A percentile compares a stretch with the other conserved stretches of the same genome.
Evolutionary conservation across 129 eudicot genomes (phyloP).

Genomic region (Kitagawia praeruptora): DNA sequence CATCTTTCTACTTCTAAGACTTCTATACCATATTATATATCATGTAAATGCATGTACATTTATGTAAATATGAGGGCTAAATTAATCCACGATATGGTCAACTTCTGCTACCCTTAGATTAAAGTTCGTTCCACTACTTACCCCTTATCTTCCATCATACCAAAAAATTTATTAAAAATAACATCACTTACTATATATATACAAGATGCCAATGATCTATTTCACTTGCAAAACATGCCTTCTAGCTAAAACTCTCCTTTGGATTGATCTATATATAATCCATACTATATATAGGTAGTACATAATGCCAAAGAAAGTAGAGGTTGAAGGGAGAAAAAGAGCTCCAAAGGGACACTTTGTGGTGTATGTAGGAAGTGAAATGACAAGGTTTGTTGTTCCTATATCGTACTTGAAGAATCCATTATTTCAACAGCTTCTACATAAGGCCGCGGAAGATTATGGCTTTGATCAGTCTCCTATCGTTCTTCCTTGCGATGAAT

Average conservation of each 20-base stretch:
- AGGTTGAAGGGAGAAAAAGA: conserved; percentile 5
- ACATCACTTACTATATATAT: not conserved
- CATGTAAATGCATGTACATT: not conserved
- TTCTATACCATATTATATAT: not conserved
- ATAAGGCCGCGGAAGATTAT: conserved; percentile 36
- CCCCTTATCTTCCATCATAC: conserved; percentile 3
- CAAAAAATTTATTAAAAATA: not conserved
- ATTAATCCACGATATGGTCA: conserved; percentile 14
- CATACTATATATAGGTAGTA: not conserved
- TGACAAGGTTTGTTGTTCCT: conserved; percentile 27
- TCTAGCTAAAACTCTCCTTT: not conserved
- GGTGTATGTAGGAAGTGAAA: conserved; percentile 32
- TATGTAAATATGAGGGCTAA: not conserved
- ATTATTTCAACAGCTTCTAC: conserved; percentile 25
- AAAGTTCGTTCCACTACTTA: conserved; percentile 13
- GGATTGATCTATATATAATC: not conserved
- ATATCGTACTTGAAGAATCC: conserved; percentile 26
- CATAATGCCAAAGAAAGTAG: conserved; percentile 3
- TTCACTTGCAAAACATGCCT: conserved; percentile 6
- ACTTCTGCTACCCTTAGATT: not conserved
- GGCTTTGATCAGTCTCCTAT: conserved; percentile 28
- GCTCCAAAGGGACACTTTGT: conserved; percentile 38
- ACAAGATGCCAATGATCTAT: not conserved
- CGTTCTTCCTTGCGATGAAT: conserved; percentile 39
- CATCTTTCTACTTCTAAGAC: not conserved